These are phyloP conservation scores for Ulvella scutata DNA, from an alignment of 139 green algal species.

Conservation along the genomic window DNA sequence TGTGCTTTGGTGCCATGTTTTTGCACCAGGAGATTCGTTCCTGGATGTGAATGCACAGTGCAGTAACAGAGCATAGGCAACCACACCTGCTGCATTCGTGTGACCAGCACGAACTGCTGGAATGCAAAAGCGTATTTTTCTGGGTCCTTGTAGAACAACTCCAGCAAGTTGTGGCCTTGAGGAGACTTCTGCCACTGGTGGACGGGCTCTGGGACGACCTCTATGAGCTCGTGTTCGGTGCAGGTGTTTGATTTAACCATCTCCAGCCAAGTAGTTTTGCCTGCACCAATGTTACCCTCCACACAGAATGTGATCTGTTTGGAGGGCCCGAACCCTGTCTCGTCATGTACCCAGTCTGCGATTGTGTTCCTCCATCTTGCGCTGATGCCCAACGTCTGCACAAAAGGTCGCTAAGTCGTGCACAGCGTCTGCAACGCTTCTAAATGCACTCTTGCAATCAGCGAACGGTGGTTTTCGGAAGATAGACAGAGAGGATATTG, in stretches of 20 bases:
- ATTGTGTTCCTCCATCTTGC: background rate
- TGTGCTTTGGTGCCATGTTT: no score
- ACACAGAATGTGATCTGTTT: constrained; percentile 76
- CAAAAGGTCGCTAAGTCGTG: no score
- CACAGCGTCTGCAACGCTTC: no score
- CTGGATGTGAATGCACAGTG: no score
- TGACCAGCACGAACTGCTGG: constrained; percentile 96
- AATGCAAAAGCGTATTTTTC: constrained; percentile 87
- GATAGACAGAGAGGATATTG: no score
- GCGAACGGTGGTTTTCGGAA: no score
- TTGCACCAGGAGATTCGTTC: no score
- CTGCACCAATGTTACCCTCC: constrained; percentile 93
- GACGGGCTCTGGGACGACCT: constrained; percentile 89
- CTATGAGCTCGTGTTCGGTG: constrained; percentile 4
- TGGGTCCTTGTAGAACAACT: constrained; percentile 82
- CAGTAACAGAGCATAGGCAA: no score
- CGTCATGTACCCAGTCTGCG: background rate
- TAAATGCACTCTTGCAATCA: no score
- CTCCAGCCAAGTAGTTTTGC: constrained; percentile 87
- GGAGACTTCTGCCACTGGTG: constrained; percentile 68
- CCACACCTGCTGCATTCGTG: constrained; percentile 42
- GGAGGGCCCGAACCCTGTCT: background rate
- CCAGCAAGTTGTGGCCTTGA: constrained; percentile 62
- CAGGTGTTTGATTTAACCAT: constrained; percentile 23
- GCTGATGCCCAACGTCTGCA: background rate